A percentile compares a stretch with the other conserved stretches of the same genome.
Conservation (phyloP, 2,329 filamentous ascomycete genomes). For the Didymosphaeria variabile region DNA sequence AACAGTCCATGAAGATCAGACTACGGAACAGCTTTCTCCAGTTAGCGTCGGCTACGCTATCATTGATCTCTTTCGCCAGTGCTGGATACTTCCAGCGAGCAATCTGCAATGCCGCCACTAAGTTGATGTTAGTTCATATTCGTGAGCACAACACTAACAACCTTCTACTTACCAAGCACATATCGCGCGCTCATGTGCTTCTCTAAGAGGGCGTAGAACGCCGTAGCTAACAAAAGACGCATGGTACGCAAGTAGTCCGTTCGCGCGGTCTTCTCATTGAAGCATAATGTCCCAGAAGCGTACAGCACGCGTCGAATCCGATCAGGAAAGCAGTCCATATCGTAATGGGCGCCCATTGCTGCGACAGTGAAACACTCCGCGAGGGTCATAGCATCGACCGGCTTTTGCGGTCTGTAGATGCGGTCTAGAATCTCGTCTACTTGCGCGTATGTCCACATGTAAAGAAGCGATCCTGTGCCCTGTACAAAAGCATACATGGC, state of each 20-base stretch:
- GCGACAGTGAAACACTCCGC: slow-evolving; percentile 48
- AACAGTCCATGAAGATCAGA: slow-evolving; percentile 51
- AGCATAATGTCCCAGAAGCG: slow-evolving; percentile 45
- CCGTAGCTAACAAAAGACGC: slow-evolving; percentile 46
- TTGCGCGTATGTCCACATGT: slow-evolving; percentile 45
- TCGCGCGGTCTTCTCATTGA: slow-evolving; percentile 42
- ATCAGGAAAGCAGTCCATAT: slow-evolving; percentile 46
- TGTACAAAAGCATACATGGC: slow-evolving; percentile 47
- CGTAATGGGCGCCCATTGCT: slow-evolving; percentile 50
- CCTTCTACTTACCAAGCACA: slow-evolving; percentile 40
- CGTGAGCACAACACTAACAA: background rate
- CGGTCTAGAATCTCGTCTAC: slow-evolving; percentile 46
- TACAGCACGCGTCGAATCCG: slow-evolving; percentile 41
- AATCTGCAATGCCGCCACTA: slow-evolving; percentile 49
- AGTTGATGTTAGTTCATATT: slow-evolving; percentile 10
- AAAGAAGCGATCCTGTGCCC: slow-evolving; percentile 48
- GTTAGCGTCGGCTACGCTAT: slow-evolving; percentile 21
- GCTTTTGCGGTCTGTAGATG: slow-evolving; percentile 40
- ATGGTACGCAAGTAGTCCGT: slow-evolving; percentile 45
- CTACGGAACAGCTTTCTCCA: slow-evolving; percentile 45
- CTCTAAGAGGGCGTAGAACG: slow-evolving; percentile 48
- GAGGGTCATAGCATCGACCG: slow-evolving; percentile 43
- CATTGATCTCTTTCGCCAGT: slow-evolving; percentile 6
- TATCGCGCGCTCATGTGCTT: slow-evolving; percentile 52
- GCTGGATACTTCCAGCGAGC: slow-evolving; percentile 43